Evolutionary conservation across 2,329 filamentous ascomycete species (phyloP).

Genomic region (Hymenotorrendiella dingleyae): DNA sequence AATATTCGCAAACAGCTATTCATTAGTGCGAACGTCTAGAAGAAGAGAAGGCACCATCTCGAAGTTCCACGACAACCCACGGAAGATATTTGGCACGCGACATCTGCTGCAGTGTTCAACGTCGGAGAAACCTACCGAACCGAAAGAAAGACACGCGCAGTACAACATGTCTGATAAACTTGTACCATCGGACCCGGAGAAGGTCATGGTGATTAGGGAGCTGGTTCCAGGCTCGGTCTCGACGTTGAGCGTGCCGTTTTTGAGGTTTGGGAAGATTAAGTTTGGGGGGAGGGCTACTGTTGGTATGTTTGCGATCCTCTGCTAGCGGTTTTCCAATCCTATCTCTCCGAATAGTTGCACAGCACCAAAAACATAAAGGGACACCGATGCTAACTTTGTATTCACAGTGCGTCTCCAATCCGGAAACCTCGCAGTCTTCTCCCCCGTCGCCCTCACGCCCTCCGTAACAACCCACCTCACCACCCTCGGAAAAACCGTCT

Average conservation of each 20-base stretch:
- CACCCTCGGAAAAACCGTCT: slow-evolving; percentile 63
- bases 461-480: slow-evolving; percentile 60
- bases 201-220: slow-evolving; percentile 86
- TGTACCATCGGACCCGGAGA: slow-evolving; percentile 64
- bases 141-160: no score
- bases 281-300: slow-evolving; percentile 85
- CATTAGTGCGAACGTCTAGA: no score
- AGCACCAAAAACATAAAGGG: no score
- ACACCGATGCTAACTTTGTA: slow-evolving; percentile 4
- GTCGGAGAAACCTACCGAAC: no score
- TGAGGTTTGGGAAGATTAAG: slow-evolving; percentile 71
- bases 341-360: no score
- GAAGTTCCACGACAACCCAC: no score
- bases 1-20: no score
- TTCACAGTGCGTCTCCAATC: slow-evolving; percentile 48
- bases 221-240: slow-evolving; percentile 73
- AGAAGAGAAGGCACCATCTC: no score
- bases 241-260: slow-evolving; percentile 78
- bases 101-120: no score
- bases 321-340: not conserved
- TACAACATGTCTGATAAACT: slow-evolving; percentile 59
- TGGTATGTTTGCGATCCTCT: slow-evolving; percentile 41
- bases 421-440: slow-evolving; percentile 82
- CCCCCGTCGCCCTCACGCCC: slow-evolving; percentile 78
- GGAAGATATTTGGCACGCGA: no score